phyloP scores from a whole-genome alignment of 2,329 filamentous ascomycete genomes.

The Setomelanomma holmii region DNA sequence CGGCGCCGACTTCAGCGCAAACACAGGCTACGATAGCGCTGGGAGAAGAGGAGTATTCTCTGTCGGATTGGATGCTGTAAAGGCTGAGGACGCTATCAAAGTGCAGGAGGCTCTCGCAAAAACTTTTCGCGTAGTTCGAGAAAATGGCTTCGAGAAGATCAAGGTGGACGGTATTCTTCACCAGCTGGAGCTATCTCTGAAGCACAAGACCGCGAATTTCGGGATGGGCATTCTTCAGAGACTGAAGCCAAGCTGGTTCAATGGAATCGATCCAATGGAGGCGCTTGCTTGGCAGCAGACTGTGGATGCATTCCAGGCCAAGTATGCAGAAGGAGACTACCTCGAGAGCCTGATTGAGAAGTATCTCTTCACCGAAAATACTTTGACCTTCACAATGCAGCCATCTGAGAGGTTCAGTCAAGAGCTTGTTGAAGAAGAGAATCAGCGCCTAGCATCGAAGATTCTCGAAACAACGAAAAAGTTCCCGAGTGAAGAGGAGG shows the following conservation, averaged over 20 bases:
- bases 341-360: conserved; percentile 86
- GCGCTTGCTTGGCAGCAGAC: conserved; percentile 91
- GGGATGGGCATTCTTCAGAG: conserved; percentile 90
- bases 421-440: conserved; percentile 79
- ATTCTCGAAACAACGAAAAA: conserved; percentile 73
- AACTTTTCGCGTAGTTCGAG: conserved; percentile 72
- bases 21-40: conserved; percentile 87
- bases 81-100: conserved; percentile 76
- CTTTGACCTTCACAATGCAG: conserved; percentile 91
- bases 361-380: conserved; percentile 87
- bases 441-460: conserved; percentile 73
- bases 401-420: conserved; percentile 78
- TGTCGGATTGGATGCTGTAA: conserved; percentile 88
- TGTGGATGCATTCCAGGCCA: conserved; percentile 79
- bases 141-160: conserved; percentile 82
- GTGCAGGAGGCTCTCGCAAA: conserved; percentile 77
- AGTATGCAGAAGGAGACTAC: conserved; percentile 78
- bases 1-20: conserved; percentile 92
- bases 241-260: conserved; percentile 92
- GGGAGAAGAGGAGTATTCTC: conserved; percentile 84
- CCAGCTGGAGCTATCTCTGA: conserved; percentile 88
- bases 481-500: conserved; percentile 74
- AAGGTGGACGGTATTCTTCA: conserved; percentile 96
- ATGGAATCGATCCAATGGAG: conserved; percentile 90
- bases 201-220: conserved; percentile 96